Conservation (phyloP, 345 rosid species). For the Noccaea bulbosa region DNA sequence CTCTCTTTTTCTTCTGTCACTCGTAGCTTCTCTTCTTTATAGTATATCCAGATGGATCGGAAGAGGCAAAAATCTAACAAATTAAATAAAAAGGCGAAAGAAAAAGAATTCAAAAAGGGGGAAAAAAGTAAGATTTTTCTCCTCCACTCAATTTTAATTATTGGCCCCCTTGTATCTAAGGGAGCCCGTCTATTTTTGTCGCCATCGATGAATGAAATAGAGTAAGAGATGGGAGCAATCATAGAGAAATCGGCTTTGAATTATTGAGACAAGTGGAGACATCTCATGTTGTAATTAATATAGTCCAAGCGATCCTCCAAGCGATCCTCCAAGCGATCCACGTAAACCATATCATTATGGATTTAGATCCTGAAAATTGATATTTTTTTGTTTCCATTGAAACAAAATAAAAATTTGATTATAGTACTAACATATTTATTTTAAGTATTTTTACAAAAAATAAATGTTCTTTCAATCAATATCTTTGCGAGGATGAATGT, state of each 20-base stretch:
- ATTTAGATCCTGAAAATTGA: too few species aligned
- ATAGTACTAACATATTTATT: too few species aligned
- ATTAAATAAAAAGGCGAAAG: background rate
- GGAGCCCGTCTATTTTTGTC: background rate
- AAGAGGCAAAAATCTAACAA: background rate
- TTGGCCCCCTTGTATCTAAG: background rate
- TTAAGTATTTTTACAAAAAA: too few species aligned
- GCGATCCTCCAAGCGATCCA: too few species aligned
- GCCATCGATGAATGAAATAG: background rate
- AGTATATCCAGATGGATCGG: background rate
- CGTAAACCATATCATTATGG: too few species aligned
- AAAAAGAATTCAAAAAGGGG: background rate
- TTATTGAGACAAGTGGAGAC: conserved; percentile 10
- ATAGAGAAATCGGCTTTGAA: background rate
- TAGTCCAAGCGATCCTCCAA: too few species aligned
- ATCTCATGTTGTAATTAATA: background rate
- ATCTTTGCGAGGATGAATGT: too few species aligned
- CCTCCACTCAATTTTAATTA: background rate
- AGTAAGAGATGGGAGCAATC: background rate
- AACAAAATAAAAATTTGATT: too few species aligned
- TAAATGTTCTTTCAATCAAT: too few species aligned
- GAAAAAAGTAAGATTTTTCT: background rate
- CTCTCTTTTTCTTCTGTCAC: background rate
- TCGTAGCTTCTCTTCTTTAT: background rate
- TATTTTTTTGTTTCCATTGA: too few species aligned